phyloP scores from a whole-genome alignment of 495 filamentous ascomycete genomes.

The Xanthoparmelia taractica region DNA sequence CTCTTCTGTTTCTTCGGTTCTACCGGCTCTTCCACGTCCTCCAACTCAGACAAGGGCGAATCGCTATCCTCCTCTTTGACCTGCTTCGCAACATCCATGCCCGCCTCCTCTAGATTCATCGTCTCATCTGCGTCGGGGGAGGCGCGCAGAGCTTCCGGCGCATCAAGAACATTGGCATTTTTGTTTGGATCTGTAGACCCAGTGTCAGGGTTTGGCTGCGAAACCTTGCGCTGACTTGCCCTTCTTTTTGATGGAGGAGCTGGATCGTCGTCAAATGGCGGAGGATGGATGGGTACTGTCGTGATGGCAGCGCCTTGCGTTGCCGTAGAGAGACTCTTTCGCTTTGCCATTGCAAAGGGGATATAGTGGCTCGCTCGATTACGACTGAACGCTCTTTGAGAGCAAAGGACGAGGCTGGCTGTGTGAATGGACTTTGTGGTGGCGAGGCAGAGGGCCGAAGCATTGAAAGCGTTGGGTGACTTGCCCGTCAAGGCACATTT shows the following conservation, averaged over 20 bases:
- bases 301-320: constrained; percentile 11
- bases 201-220: constrained; percentile 18
- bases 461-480: background rate
- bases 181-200: constrained; percentile 35
- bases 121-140: constrained; percentile 38
- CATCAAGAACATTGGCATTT: constrained; percentile 38
- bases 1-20: background rate
- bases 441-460: background rate
- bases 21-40: constrained; percentile 21
- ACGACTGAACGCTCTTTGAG: background rate
- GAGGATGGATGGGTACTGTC: constrained; percentile 14
- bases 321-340: constrained; percentile 20
- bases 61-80: constrained; percentile 34
- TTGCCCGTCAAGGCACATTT: background rate
- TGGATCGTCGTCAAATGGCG: constrained; percentile 22
- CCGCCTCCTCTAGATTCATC: constrained; percentile 26
- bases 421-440: background rate
- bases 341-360: constrained; percentile 21
- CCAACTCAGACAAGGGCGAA: constrained; percentile 26
- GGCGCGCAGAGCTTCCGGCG: constrained; percentile 36
- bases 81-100: constrained; percentile 25
- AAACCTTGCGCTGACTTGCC: constrained; percentile 24
- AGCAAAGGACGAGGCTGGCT: background rate
- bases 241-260: constrained; percentile 24
- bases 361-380: background rate